Conservation (phyloP, 345 rosid genomes). For the Cochlearia excelsa region DNA sequence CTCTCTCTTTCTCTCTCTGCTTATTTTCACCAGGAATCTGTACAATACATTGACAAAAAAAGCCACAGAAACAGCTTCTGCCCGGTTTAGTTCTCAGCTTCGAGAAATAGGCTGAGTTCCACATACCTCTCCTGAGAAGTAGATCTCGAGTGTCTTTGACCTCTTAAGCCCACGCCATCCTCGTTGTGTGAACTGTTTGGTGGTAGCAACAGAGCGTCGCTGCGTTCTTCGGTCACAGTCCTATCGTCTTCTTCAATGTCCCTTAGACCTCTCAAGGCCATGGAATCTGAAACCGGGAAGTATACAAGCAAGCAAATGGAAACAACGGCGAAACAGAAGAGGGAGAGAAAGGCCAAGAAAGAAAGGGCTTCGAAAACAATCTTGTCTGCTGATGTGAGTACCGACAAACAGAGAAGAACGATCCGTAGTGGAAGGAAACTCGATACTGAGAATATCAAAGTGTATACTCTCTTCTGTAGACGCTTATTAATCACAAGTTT, state of each 20-base stretch:
- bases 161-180: constrained; percentile 28
- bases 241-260: constrained; percentile 67
- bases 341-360: constrained; percentile 76
- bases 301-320: constrained; percentile 82
- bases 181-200: constrained; percentile 23
- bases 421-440: constrained; percentile 85
- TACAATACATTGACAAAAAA: constrained; percentile 29
- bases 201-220: constrained; percentile 32
- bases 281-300: constrained; percentile 83
- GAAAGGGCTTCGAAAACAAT: constrained; percentile 71
- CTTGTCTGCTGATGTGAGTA: constrained; percentile 63
- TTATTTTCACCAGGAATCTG: constrained; percentile 35
- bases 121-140: constrained; percentile 40
- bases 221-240: constrained; percentile 32
- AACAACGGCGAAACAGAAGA: constrained; percentile 66
- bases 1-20: constrained; percentile 16
- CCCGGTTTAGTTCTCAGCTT: constrained; percentile 30
- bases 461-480: constrained; percentile 82
- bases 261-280: constrained; percentile 65
- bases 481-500: constrained; percentile 88
- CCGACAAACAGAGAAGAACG: constrained; percentile 77
- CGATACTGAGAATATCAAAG: constrained; percentile 73
- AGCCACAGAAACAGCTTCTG: constrained; percentile 28
- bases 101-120: constrained; percentile 38
- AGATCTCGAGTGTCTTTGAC: constrained; percentile 32